Base-by-base conservation (phyloP, 805 yeast genomes). In the Candida railenensis region DNA sequence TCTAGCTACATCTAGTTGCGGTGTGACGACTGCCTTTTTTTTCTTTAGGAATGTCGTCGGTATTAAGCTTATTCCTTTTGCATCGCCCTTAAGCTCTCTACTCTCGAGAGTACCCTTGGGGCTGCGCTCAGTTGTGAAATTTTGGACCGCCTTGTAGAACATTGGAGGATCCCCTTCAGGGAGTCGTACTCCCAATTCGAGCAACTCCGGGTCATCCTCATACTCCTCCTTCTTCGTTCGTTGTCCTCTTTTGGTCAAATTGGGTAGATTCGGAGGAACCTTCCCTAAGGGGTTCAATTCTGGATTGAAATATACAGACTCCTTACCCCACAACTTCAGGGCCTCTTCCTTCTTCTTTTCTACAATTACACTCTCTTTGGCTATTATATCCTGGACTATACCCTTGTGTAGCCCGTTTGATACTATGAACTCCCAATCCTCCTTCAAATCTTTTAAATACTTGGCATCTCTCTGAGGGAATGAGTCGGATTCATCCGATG, bases 251-350 rank as follows among this genome's bases (percentile, higher is more conserved):
- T 36, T 42, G n/a, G 45, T 42, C 25, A 42, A 34, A 20, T 42
- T 42, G 11, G 25, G 33, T 11, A 34, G 16, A 3, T 40, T 40
- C 14, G n/a, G 44, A 0, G 87, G 86, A 0, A 82, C 78, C 41
- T 56, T 62, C 0, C 89, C 89, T 3, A 73, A 55, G 2, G 85
- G 82, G 49, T 84, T 84, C 67, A 85, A 74, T 50, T 83, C 87
- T 3, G 84, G 82, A 53, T 84, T 85, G 60, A 79, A 82, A 56
- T 77, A 84, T 1, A 82, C 67, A 5, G 87, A 81, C 34, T 70
- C 63, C 22, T 53, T 55, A 1, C 82, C 84, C 54, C 78, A 62
- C 7, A 67, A 62, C 43, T 56, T 68, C 49, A 48, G 54, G n/a
- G 46, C 49, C 37, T 52, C 48, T 30, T 55, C 50, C 28, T 46